phyloP scores from a whole-genome alignment of 306 rosid genomes.

The Echinosophora koreensis region DNA sequence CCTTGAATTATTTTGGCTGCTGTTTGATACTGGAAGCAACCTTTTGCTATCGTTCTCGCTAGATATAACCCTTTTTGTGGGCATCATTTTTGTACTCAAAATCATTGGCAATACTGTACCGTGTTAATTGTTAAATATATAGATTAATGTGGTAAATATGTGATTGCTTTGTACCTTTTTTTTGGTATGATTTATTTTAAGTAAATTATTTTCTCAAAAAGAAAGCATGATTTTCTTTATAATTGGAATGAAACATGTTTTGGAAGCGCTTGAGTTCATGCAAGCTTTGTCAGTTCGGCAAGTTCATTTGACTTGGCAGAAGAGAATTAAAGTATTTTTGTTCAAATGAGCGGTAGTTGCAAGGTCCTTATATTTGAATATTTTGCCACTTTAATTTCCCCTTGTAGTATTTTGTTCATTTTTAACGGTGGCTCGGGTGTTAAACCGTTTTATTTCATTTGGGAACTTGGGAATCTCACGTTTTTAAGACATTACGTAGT shows the following conservation, averaged over 20 bases:
- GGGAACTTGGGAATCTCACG: background rate
- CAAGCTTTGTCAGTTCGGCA: background rate
- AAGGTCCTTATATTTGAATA: background rate
- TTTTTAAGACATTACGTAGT: background rate
- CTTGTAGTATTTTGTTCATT: background rate
- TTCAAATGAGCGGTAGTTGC: background rate
- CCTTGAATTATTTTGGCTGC: slow-evolving; percentile 47
- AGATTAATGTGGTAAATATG: slow-evolving; percentile 41
- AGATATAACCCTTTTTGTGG: slow-evolving; percentile 24
- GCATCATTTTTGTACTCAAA: slow-evolving; percentile 39
- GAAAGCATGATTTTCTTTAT: slow-evolving; percentile 28
- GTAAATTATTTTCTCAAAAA: slow-evolving; percentile 7
- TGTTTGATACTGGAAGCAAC: slow-evolving; percentile 50
- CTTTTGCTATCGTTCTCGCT: slow-evolving; percentile 38
- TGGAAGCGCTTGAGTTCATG: slow-evolving; percentile 32
- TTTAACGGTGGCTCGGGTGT: background rate
- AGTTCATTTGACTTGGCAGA: slow-evolving; percentile 14
- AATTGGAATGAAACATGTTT: slow-evolving; percentile 41
- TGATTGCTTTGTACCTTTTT: slow-evolving; percentile 21
- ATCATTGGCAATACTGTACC: too few relatives aligned
- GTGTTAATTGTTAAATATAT: slow-evolving; percentile 48
- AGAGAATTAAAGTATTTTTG: slow-evolving; percentile 9
- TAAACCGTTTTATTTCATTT: background rate
- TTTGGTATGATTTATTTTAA: slow-evolving; percentile 20
- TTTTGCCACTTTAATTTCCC: background rate